Evolutionary conservation across 2,329 filamentous ascomycete species (phyloP), one percentile per base, ranked within the genome.

Genomic region (Leptographium radiaticola): DNA sequence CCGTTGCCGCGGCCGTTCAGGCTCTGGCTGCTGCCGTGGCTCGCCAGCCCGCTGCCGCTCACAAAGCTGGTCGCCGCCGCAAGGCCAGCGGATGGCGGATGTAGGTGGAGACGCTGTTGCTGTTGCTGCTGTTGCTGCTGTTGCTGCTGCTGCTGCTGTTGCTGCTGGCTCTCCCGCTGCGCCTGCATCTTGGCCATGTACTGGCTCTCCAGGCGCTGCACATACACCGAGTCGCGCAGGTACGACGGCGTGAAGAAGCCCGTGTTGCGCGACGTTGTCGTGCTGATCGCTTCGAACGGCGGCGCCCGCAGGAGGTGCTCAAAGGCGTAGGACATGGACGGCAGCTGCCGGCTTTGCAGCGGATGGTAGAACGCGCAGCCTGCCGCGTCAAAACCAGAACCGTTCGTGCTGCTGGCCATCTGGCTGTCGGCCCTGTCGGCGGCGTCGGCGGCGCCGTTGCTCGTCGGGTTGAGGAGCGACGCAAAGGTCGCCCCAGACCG

Each of bases 231-330:
- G 42, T 80, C 80, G 60, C 76, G 75, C 46, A 97, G 77, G 68
- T 96, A 96, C 6, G 88, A 89, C 1, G 91, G 91, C 12, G 84
- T 77, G 67, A 95, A 89, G 73, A 91, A 91, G 55, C 68, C 62
- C 55, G 74, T 66, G 58, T 65, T 60, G 46, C 58, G 62, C 15
- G 53, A 6, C 13, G 25, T 31, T 7, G 12, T 52, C 1, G 55
- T 49, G n/a, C 52, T 56, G 30, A 56, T 54, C 36, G 56, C 53
- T 52, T 61, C 58, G 16, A 18, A 59, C 59, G 63, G 45, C 43
- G 58, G 58, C 47, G 62, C 57, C 46, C 54, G 59, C 63, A 72
- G 69, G 57, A 75, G 75, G 55, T 71, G 67, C 58, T 77, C 73
- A 62, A 79, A 80, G 16, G 74, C 75, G 55, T 75, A 69, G 25